Evolutionary conservation across 495 filamentous ascomycete genomes (phyloP).

Genomic region (Aspergillus avenaceus): DNA sequence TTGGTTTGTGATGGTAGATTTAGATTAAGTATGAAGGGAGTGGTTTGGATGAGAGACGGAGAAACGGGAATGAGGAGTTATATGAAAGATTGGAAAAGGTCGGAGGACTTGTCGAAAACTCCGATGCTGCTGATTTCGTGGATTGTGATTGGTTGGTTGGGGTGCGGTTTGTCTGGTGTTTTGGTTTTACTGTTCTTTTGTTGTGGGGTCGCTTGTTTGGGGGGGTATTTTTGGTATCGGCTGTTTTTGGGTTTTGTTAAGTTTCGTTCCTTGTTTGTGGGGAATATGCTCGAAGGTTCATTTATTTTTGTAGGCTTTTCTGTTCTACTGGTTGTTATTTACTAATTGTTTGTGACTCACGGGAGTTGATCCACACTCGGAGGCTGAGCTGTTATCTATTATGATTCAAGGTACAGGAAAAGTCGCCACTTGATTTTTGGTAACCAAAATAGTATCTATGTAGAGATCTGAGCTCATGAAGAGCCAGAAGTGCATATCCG

Average conservation of each 20-base stretch:
- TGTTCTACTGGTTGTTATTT: too few species aligned
- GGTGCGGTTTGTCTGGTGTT: not conserved
- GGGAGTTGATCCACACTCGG: not conserved
- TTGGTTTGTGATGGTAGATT: conserved; percentile 11
- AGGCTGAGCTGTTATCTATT: not conserved
- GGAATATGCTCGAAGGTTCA: not conserved
- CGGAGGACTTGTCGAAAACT: conserved; percentile 19
- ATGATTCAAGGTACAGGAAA: not conserved
- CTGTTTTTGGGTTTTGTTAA: not conserved
- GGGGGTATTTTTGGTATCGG: not conserved
- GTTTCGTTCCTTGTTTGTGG: too few species aligned
- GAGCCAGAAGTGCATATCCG: not conserved
- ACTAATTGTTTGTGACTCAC: too few species aligned
- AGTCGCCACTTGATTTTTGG: not conserved
- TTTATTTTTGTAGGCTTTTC: too few species aligned
- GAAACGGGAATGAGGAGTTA: too few species aligned
- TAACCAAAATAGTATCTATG: not conserved
- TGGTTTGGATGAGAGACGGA: conserved; percentile 8
- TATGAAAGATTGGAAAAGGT: conserved; percentile 23
- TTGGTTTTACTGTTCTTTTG: not conserved
- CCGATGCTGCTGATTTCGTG: conserved; percentile 15
- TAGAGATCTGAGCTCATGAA: not conserved
- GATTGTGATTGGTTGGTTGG: conserved; percentile 17
- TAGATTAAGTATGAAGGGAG: conserved; percentile 10
- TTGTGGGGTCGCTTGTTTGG: not conserved